Percentiles rank a stretch among this genome's conserved stretches.
These are phyloP conservation scores for Diversispora epigaea DNA, from an alignment of 192 early-diverging fungal species.

Conservation along the genomic window DNA sequence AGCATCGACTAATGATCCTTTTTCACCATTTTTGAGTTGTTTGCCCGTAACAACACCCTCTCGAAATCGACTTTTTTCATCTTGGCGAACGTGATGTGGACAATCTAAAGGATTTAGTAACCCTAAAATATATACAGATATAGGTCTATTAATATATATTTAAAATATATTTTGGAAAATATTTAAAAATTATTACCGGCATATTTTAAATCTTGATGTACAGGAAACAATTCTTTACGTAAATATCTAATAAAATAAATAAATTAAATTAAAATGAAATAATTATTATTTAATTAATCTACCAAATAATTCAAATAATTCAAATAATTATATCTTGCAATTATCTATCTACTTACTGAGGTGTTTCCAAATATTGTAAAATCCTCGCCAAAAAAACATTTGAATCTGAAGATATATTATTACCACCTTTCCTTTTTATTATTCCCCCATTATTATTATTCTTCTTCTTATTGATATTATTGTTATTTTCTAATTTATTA, in stretches of 20 bases:
- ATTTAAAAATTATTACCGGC: slow-evolving; percentile 39
- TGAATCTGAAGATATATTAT: slow-evolving; percentile 48
- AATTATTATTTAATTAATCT: not conserved
- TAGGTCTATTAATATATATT: not conserved
- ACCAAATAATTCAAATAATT: too few species aligned
- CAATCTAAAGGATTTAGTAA: slow-evolving; percentile 64
- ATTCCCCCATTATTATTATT: not conserved
- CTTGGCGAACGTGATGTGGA: slow-evolving; percentile 64
- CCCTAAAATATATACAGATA: slow-evolving; percentile 38
- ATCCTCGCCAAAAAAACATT: slow-evolving; percentile 64
- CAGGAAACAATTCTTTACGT: slow-evolving; percentile 65
- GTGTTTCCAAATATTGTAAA: slow-evolving; percentile 69
- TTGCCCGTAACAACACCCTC: slow-evolving; percentile 61
- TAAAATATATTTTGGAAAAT: not conserved
- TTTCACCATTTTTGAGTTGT: slow-evolving; percentile 5
- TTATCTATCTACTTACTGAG: slow-evolving; percentile 45
- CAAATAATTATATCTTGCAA: too few species aligned
- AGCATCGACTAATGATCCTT: slow-evolving; percentile 52
- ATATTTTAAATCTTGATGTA: slow-evolving; percentile 63
- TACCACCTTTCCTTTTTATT: slow-evolving; percentile 42
- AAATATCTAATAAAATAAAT: slow-evolving; percentile 44
- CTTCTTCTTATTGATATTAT: too few species aligned
- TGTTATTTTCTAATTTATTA: not conserved
- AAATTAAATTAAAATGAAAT: not conserved
- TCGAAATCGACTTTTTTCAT: slow-evolving; percentile 58